Evolutionary conservation across 148 eudicot species (phyloP).

Genomic region (Rhododendron vialii): DNA sequence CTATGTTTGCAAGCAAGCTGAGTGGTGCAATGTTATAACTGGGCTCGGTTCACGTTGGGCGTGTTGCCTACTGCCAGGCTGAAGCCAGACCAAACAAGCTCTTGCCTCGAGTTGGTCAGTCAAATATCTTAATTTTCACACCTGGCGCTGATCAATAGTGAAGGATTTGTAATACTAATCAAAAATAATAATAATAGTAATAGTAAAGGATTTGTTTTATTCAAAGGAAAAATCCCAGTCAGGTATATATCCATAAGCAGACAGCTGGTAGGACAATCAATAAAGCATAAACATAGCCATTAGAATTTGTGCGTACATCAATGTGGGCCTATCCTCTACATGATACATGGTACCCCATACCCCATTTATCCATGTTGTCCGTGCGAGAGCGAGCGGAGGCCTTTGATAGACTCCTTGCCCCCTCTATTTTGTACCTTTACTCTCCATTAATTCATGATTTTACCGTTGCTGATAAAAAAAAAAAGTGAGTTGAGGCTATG

Average conservation of each 20-base stretch:
- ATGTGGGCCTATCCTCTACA: not conserved
- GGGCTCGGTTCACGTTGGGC: not conserved
- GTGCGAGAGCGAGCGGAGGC: not conserved
- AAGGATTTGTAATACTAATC: not conserved
- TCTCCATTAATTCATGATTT: not conserved
- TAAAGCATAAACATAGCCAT: not conserved
- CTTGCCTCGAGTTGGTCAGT: not conserved
- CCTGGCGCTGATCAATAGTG: not conserved
- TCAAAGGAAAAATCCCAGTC: not conserved
- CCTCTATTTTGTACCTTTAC: not conserved
- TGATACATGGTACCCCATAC: not conserved
- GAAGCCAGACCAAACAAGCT: not conserved
- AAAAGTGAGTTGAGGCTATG: not conserved
- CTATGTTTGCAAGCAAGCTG: not conserved
- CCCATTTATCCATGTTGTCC: not conserved
- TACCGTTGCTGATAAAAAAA: not conserved
- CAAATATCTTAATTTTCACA: not conserved
- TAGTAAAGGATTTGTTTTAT: not conserved
- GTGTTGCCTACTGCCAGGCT: not conserved
- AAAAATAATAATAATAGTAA: not conserved
- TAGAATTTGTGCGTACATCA: not conserved
- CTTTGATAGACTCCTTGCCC: not conserved
- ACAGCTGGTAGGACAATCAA: not conserved
- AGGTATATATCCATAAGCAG: not conserved
- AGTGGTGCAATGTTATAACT: not conserved